Evolutionary conservation across 2,329 filamentous ascomycete species (phyloP).

Genomic region (Cryphonectria nitschkei): DNA sequence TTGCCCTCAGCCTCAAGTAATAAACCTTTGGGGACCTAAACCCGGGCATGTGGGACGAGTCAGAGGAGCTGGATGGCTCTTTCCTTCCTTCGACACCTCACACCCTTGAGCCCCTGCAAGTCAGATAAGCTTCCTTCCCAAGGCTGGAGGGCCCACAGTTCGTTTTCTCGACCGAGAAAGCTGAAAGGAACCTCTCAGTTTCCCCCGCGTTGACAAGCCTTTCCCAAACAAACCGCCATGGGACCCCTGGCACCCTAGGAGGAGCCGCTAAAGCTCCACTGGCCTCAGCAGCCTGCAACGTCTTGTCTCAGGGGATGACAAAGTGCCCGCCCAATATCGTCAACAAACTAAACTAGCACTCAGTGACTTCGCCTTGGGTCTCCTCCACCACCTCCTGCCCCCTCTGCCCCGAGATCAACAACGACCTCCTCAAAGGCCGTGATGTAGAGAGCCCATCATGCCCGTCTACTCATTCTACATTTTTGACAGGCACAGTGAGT

Average conservation of each 20-base stretch:
- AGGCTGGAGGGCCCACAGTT: neutral
- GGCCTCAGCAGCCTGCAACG: neutral
- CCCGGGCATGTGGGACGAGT: conserved; percentile 6
- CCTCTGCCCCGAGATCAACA: neutral
- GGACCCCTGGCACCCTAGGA: conserved; percentile 2
- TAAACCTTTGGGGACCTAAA: neutral
- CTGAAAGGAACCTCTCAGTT: neutral
- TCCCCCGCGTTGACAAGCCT: neutral
- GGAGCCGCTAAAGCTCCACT: conserved; percentile 5
- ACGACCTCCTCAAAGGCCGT: conserved; percentile 24
- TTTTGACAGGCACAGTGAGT: conserved; percentile 94
- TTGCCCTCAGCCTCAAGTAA: conserved; percentile 2
- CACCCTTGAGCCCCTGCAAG: neutral
- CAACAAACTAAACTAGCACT: neutral
- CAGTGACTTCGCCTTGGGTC: neutral
- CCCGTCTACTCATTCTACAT: conserved; percentile 98
- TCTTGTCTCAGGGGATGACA: neutral
- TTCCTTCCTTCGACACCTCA: conserved; percentile 3
- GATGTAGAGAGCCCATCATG: conserved; percentile 59
- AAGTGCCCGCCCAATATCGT: neutral
- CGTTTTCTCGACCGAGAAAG: conserved; percentile 3
- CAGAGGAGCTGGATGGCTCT: neutral
- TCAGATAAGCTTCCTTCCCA: conserved; percentile 7
- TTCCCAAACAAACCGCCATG: neutral
- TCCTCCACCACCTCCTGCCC: neutral